A percentile compares a stretch with the other conserved stretches of the same genome.
Evolutionary conservation across 148 eudicot genomes (phyloP).

Genomic region (Rhododendron vialii): DNA sequence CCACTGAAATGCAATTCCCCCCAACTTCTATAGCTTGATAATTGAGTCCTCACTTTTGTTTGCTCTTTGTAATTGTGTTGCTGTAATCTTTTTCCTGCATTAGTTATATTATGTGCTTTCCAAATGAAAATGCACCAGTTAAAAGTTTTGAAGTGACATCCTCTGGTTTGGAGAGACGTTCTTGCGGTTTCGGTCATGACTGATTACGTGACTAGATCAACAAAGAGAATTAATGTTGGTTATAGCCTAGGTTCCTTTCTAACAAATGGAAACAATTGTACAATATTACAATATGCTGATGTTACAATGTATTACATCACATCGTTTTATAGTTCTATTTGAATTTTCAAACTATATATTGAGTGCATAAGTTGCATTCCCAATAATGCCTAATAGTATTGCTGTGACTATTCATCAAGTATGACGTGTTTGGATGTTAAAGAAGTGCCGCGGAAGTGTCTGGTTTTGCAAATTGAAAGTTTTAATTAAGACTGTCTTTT

Average conservation of each 20-base stretch:
- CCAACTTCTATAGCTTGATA: background rate
- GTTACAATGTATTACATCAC: background rate
- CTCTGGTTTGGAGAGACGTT: background rate
- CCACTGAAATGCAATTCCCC: too few species aligned
- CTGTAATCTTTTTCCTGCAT: background rate
- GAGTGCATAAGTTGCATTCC: background rate
- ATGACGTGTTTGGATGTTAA: background rate
- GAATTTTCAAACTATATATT: background rate
- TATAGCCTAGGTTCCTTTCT: background rate
- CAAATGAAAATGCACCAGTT: background rate
- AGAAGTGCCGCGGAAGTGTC: background rate
- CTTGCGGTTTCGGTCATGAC: background rate
- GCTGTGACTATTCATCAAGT: background rate
- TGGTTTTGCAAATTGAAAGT: background rate
- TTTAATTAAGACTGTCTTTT: background rate
- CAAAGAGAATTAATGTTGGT: background rate
- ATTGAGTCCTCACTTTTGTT: background rate
- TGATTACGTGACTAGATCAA: background rate
- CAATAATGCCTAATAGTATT: background rate
- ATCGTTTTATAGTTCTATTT: background rate
- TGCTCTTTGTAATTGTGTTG: background rate
- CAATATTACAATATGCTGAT: background rate
- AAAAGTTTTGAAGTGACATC: background rate
- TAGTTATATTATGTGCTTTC: background rate
- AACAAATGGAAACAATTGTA: background rate